These are phyloP conservation scores for Phytopythium kandeliae DNA, from an alignment of 352 stramenopile genomes.

Conservation along the genomic window DNA sequence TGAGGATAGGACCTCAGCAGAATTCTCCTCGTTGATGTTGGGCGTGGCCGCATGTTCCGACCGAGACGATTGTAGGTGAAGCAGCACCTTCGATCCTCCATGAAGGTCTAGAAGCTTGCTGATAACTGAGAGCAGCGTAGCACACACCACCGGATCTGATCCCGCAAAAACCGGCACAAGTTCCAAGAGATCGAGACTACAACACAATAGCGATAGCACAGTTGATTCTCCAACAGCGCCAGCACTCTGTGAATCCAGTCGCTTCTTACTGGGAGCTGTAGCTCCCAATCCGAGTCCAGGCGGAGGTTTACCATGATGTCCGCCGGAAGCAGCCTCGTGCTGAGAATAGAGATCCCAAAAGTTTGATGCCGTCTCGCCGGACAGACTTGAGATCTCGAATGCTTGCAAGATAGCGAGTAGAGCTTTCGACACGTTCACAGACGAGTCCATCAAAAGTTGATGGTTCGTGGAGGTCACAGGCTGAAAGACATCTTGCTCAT, in stretches of 20 bases:
- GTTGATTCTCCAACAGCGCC: slow-evolving; percentile 20
- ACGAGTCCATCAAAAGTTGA: slow-evolving; percentile 33
- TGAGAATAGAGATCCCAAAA: slow-evolving; percentile 1
- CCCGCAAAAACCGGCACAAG: slow-evolving; percentile 19
- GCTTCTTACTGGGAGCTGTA: slow-evolving; percentile 33
- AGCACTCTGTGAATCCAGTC: slow-evolving; percentile 18
- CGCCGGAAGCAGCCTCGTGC: neutral
- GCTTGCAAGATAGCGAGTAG: slow-evolving; percentile 9
- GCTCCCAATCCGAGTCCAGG: neutral
- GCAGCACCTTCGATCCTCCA: slow-evolving; percentile 23
- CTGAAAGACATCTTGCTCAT: slow-evolving; percentile 23
- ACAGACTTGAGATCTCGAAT: neutral
- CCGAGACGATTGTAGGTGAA: neutral
- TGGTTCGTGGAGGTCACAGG: slow-evolving; percentile 19
- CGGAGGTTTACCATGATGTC: neutral
- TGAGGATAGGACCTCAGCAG: neutral
- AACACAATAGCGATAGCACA: slow-evolving; percentile 24
- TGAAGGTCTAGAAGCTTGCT: slow-evolving; percentile 24
- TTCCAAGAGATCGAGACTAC: slow-evolving; percentile 14
- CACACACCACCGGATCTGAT: slow-evolving; percentile 22
- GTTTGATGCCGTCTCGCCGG: neutral
- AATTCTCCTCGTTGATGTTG: neutral
- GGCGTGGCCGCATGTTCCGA: neutral
- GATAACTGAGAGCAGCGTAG: slow-evolving; percentile 22
- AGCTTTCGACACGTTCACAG: slow-evolving; percentile 19